Base-by-base conservation (phyloP, 2,329 filamentous ascomycete genomes). In the Stemphylium beticola region DNA sequence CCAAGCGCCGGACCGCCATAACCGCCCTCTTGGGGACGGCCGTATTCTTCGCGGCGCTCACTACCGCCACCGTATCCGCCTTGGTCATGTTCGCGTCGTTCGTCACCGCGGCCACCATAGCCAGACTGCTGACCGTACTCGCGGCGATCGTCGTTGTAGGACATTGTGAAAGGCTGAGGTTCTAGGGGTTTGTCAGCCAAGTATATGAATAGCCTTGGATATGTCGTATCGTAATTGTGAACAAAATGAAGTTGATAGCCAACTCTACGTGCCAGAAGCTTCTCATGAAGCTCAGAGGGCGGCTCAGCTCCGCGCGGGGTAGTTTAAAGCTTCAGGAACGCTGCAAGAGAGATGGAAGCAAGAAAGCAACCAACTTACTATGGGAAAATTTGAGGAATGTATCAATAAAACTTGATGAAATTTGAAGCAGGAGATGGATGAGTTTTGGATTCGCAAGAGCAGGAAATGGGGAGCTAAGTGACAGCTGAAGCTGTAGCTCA, bases 91-190 rank as follows among this genome's bases (percentile, higher is more conserved):
- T 29, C 49, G 49, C 62, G 58, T 5, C 58, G 56, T 14, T 65
- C 61, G 39, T 57, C 48, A 32, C 55, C 54, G n/a, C 61, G 49
- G 39, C 54, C 47, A 31, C 63, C 55, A 9, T 57, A 50, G 37
- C 61, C 54, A 18, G 57, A 58, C 17, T 55, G 49, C 32, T 48
- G 41, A 8, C 50, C 55, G 33, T 51, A 55, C 31, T 57, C 53
- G 55, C 58, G 57, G 22, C 59, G 61, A 12, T 66, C 61, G 59
- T 67, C 57, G 60, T 67, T 69, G 58, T 68, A 67, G 26, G 65
- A 68, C 65, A 68, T 68, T 38, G 24, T 62, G 26, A 15, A 24
- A 12, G 11, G 31, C 15, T 22, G 6, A 11, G 26, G 15, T 44
- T 44, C 18, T 24, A 14, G 2, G 14, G 11, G 6, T 11, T 15